These are phyloP conservation scores for Entelexis paramagnoliae DNA, from an alignment of 1,139 yeast genomes.

Conservation along the genomic window DNA sequence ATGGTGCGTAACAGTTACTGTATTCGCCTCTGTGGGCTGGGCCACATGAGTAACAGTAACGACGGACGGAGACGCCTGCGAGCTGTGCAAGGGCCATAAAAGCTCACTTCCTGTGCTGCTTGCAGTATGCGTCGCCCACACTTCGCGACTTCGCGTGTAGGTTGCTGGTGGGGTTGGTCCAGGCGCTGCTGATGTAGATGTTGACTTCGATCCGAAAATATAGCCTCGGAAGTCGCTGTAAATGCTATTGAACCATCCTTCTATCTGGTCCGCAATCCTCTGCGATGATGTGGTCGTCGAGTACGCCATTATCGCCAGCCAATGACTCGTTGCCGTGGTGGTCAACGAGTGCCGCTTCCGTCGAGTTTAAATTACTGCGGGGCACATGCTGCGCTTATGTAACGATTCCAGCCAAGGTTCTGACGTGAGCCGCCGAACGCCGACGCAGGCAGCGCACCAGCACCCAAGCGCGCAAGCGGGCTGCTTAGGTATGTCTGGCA, in stretches of 20 bases:
- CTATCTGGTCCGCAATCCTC: neutral
- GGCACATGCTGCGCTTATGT: neutral
- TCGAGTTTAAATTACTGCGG: neutral
- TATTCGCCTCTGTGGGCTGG: neutral
- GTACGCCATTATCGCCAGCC: neutral
- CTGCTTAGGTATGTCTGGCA: no score
- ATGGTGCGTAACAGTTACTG: neutral
- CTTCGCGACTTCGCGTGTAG: neutral
- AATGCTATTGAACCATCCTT: neutral
- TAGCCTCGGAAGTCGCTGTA: neutral
- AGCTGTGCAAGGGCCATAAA: no score
- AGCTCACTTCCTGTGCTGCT: no score
- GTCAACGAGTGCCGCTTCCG: neutral
- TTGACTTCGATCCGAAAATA: neutral
- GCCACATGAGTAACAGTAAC: neutral
- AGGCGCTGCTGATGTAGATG: neutral
- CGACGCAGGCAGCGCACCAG: no score
- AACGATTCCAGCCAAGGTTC: neutral
- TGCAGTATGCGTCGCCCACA: neutral
- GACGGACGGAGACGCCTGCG: neutral
- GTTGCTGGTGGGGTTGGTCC: neutral
- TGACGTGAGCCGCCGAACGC: no score
- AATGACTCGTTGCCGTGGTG: neutral
- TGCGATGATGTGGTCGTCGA: neutral
- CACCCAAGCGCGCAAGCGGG: no score